Evolutionary conservation across 2,329 filamentous ascomycete genomes (phyloP).

Genomic region (Phaeosphaeria sp.): DNA sequence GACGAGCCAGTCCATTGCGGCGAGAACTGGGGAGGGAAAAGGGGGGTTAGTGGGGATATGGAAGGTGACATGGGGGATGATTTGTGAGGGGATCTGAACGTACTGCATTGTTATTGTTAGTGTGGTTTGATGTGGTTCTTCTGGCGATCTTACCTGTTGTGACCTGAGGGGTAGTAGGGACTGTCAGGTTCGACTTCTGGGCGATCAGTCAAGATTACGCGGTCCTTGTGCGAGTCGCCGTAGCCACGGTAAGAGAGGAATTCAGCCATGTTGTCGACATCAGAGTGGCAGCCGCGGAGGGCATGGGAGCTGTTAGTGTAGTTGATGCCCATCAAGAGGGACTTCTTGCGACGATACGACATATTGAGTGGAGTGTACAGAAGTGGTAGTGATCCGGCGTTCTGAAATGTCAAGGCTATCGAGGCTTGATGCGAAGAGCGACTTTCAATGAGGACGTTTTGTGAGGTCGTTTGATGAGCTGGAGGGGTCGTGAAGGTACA

Average conservation of each 20-base stretch:
- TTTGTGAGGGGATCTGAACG: no score
- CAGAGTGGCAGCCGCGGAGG: constrained; percentile 58
- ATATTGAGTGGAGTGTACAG: constrained; percentile 8
- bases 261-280: constrained; percentile 58
- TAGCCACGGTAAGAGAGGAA: constrained; percentile 56
- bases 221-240: constrained; percentile 48
- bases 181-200: constrained; percentile 35
- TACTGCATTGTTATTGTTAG: not conserved
- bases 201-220: constrained; percentile 55
- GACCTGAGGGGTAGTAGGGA: constrained; percentile 49
- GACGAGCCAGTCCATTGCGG: constrained; percentile 66
- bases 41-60: not conserved
- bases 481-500: constrained; percentile 33
- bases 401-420: not conserved
- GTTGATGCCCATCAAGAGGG: constrained; percentile 63
- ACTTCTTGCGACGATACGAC: constrained; percentile 49
- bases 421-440: not conserved
- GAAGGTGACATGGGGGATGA: no score
- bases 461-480: constrained; percentile 6
- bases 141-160: constrained; percentile 43
- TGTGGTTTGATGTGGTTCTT: no score
- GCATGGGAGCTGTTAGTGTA: constrained; percentile 54
- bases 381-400: not conserved
- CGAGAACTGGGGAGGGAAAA: constrained; percentile 40
- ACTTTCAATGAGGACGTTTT: constrained; percentile 2